Evolutionary conservation across 768 basidiomycete genomes (phyloP), one percentile per base, ranked within the genome.

Genomic region (Sutorius australiensis): DNA sequence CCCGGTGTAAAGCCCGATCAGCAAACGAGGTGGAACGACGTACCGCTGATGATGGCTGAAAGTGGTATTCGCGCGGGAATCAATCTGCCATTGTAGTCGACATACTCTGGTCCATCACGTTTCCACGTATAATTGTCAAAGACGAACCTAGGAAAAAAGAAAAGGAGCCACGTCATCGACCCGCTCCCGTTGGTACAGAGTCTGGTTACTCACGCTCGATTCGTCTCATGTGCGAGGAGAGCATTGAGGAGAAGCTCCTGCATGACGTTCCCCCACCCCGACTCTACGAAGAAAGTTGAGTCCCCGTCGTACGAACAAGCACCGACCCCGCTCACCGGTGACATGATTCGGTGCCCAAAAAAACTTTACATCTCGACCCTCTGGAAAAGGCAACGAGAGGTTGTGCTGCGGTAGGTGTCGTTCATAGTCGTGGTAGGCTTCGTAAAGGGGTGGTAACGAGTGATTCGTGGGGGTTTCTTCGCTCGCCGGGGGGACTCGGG

Each of bases 251-350:
- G 48, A 52, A 81, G 74, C 53, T 84, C 83, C 54, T 86, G 80
- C 72, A 84, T 70, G 9, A 67, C 73, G 49, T 86, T 86, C 3
- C 83, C 83, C 81, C 81, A 85, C 3, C 84, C 84, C 39, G 75
- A 72, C 9, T 61, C 80, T 80, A 42, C 13, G 9, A 53, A 11
- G 14, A n/a, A 32, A 52, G n/a, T 6, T 4, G 24, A 24, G 61
- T 14, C 4, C 17, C 3, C 5, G 6, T 7, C 24, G 21, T 1
- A 31, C 0, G 28, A 1, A 12, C 5, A 4, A 24, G n/a, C 3
- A 10, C 21, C 37, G 12, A 3, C 4, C 11, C 17, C 8, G 59
- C 73, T 57, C 43, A 75, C 78, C 62, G 5, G 62, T 64, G 14
- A 72, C 76, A 58, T 83, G 80, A 43, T 80, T 80, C 3, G 78